Evolutionary conservation across 2,329 filamentous ascomycete genomes (phyloP).

Genomic region (Reticulascus tulasneorum): DNA sequence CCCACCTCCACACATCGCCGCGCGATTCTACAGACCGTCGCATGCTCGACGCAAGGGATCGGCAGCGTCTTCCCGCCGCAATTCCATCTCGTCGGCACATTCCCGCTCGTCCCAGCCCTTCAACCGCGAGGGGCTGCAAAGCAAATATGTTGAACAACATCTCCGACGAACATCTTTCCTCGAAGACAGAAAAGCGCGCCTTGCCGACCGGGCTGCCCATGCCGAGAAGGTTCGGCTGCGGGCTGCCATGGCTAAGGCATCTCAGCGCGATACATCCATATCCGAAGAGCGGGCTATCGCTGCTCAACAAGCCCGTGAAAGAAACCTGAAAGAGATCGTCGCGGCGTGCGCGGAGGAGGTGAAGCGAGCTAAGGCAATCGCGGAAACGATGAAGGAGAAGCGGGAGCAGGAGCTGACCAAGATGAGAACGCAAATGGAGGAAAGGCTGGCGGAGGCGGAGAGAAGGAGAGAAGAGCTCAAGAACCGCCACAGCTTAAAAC

Average conservation of each 20-base stretch:
- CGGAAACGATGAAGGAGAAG: constrained; percentile 76
- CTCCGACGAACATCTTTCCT: constrained; percentile 76
- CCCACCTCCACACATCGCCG: constrained; percentile 72
- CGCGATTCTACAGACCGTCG: constrained; percentile 68
- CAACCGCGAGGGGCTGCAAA: constrained; percentile 55
- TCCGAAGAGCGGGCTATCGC: constrained; percentile 75
- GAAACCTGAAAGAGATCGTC: constrained; percentile 77
- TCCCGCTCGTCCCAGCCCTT: constrained; percentile 58
- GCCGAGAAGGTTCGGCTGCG: constrained; percentile 78
- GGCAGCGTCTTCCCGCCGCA: constrained; percentile 73
- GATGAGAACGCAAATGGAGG: constrained; percentile 71
- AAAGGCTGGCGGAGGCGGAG: constrained; percentile 74
- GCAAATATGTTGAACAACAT: constrained; percentile 74
- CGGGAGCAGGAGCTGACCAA: constrained; percentile 69
- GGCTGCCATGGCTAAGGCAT: constrained; percentile 69
- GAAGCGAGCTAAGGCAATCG: constrained; percentile 75
- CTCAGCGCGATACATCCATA: constrained; percentile 58
- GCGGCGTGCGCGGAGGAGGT: constrained; percentile 80
- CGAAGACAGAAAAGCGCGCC: constrained; percentile 72
- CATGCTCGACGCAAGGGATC: constrained; percentile 69
- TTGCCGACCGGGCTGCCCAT: constrained; percentile 76
- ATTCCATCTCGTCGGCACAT: constrained; percentile 73
- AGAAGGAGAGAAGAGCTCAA: constrained; percentile 63
- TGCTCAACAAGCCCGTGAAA: constrained; percentile 73
- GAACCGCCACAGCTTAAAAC: constrained; percentile 48